Evolutionary conservation across 2,329 filamentous ascomycete species (phyloP).

Genomic region (Colletotrichum cuscutae): DNA sequence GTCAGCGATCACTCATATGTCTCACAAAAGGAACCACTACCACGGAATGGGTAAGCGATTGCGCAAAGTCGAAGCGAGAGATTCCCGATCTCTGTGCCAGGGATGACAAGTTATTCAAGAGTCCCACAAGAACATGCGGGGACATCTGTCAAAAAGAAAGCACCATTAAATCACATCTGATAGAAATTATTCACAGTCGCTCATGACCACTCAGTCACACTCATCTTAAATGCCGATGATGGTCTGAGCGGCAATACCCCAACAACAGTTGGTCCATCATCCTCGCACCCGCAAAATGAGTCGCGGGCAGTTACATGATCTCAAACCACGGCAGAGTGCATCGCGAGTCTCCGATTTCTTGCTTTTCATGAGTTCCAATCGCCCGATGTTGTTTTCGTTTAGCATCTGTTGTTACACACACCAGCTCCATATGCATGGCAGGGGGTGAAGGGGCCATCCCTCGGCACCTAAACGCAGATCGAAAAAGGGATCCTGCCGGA

Average conservation of each 20-base stretch:
- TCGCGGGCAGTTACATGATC: not conserved
- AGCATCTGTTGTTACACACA: slow-evolving; percentile 12
- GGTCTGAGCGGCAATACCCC: not conserved
- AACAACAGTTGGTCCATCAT: not conserved
- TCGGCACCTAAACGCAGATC: slow-evolving; percentile 4
- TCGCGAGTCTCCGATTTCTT: not conserved
- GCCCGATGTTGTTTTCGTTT: not conserved
- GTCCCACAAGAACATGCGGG: slow-evolving; percentile 26
- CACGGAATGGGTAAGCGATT: slow-evolving; percentile 31
- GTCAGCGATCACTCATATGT: slow-evolving; percentile 15
- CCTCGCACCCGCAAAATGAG: not conserved
- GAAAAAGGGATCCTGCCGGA: not conserved
- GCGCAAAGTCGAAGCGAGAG: slow-evolving; percentile 8
- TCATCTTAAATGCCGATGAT: not conserved
- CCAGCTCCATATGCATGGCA: not conserved
- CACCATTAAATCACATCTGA: not conserved
- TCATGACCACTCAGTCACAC: not conserved
- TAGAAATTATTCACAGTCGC: not conserved
- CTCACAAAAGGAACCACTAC: slow-evolving; percentile 18
- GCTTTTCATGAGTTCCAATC: slow-evolving; percentile 15
- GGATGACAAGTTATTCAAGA: not conserved
- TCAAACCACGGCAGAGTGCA: not conserved
- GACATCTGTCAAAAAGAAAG: slow-evolving; percentile 16
- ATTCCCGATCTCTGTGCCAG: slow-evolving; percentile 16
- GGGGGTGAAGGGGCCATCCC: not conserved